These are phyloP conservation scores for Cladosporium sp. DNA, from an alignment of 2,329 filamentous ascomycete genomes.

Conservation along the genomic window DNA sequence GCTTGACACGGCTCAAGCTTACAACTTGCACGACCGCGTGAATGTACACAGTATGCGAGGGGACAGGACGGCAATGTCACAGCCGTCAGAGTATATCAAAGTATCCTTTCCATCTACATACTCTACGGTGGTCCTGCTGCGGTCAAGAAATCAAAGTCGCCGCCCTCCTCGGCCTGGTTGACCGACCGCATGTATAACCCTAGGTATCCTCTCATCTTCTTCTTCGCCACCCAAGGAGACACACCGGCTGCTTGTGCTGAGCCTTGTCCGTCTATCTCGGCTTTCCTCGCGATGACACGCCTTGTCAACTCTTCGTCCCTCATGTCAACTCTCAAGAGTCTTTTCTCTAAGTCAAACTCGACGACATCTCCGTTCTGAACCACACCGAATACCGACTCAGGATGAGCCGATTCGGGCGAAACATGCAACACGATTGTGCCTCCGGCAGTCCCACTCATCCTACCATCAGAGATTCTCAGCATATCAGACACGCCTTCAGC, in stretches of 20 bases:
- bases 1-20: too few species aligned
- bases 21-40: too few species aligned
- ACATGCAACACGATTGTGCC: slow-evolving; percentile 53
- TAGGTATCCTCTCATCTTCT: slow-evolving; percentile 51
- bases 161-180: slow-evolving; percentile 56
- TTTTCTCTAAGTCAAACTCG: slow-evolving; percentile 41
- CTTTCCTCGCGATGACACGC: slow-evolving; percentile 33
- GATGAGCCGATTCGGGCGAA: slow-evolving; percentile 48
- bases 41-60: too few species aligned
- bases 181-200: slow-evolving; percentile 58
- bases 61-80: too few species aligned
- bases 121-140: slow-evolving; percentile 17
- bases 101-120: too few species aligned
- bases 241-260: slow-evolving; percentile 11
- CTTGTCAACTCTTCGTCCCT: slow-evolving; percentile 38
- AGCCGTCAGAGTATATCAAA: too few species aligned
- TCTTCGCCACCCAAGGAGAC: slow-evolving; percentile 25
- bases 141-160: slow-evolving; percentile 59
- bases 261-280: slow-evolving; percentile 18
- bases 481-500: slow-evolving; percentile 48
- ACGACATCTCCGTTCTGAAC: slow-evolving; percentile 48
- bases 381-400: slow-evolving; percentile 46
- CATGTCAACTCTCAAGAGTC: slow-evolving; percentile 41
- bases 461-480: slow-evolving; percentile 51
- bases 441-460: slow-evolving; percentile 54